Percentiles rank a stretch among this genome's conserved stretches.
phyloP scores from a whole-genome alignment of 2,329 filamentous ascomycete genomes.

The Onygena corvina region DNA sequence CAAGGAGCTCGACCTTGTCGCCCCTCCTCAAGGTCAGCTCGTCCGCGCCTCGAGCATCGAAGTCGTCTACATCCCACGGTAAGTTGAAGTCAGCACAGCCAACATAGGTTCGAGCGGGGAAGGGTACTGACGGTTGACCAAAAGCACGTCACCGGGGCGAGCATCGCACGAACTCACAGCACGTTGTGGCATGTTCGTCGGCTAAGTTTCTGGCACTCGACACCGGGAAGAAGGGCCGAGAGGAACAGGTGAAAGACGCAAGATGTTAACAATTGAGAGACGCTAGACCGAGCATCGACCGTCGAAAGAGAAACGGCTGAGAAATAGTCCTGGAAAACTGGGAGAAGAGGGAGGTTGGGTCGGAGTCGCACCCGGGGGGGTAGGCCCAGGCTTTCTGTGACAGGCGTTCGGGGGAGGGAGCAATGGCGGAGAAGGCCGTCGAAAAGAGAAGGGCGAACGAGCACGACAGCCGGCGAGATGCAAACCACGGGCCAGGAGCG shows the following conservation, averaged over 20 bases:
- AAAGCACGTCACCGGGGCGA: slow-evolving; percentile 32
- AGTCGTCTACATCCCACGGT: slow-evolving; percentile 59
- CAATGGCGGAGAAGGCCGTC: neutral
- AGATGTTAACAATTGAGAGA: neutral
- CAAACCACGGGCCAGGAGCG: neutral
- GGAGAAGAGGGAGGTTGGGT: too few relatives aligned
- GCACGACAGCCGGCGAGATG: neutral
- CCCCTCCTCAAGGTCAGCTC: slow-evolving; percentile 79
- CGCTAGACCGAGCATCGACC: neutral
- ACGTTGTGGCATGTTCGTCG: slow-evolving; percentile 23
- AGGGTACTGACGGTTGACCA: slow-evolving; percentile 35
- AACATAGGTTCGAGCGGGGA: slow-evolving; percentile 6
- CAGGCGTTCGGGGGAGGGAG: neutral
- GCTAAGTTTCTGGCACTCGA: neutral
- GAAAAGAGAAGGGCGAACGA: neutral
- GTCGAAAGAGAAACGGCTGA: neutral
- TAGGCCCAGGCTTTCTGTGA: too few relatives aligned
- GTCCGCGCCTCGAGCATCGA: slow-evolving; percentile 79
- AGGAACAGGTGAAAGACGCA: neutral
- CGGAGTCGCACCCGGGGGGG: too few relatives aligned
- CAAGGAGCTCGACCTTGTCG: slow-evolving; percentile 51
- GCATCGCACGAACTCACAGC: slow-evolving; percentile 27
- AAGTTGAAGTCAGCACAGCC: neutral
- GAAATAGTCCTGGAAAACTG: too few relatives aligned
- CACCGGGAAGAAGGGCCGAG: neutral